Evolutionary conservation across 805 yeast genomes (phyloP), one percentile per base, ranked within the genome.

Genomic region (Schwanniomyces polymorphus): DNA sequence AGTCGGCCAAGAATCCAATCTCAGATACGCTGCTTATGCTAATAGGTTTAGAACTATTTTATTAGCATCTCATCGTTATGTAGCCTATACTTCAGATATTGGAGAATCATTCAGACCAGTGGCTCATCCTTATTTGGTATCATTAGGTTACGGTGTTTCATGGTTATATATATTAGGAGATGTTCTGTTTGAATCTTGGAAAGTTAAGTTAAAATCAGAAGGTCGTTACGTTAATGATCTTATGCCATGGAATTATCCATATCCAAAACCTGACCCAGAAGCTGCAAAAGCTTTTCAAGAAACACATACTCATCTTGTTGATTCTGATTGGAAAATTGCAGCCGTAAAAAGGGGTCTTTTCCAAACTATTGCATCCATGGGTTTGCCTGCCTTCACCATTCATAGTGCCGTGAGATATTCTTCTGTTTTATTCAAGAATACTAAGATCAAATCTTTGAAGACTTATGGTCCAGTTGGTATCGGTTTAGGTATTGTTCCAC

Each of bases 21-120:
- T 86, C 41, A 81, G 95, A 76, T 88, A 88, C 60, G 89, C 92
- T 4, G 95, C 92, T 7, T 88, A 88, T 63, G 91, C 91, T 50
- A 84, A 84, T 62, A 69, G 95, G 57, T 60, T 86, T 41, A 72
- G 91, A 61, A 86, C 91, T 7, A 83, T 88, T 49, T 71, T 86
- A 41, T 55, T 75, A 43, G 89, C 94, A 5, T 80, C 91, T 12
- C 92, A 86, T 60, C 70, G 95, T 57, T 88, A 88, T 58, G 88
- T 88, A 23, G 96, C 96, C 1, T 88, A 88, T 65, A 87, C 95
- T 2, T 85, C 91, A 0, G 96, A 88, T 61, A 82, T 88, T 56
- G 96, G 96, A 27, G 96, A 88, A 60, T 85, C 91, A 9, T 88
- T 88, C 68, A 75, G 96, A 44, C 94, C 94, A 0, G 85, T 88